Percentiles rank a stretch among this genome's conserved stretches.
Conservation (phyloP, 2,329 filamentous ascomycete species). For the Botryotinia convoluta region DNA sequence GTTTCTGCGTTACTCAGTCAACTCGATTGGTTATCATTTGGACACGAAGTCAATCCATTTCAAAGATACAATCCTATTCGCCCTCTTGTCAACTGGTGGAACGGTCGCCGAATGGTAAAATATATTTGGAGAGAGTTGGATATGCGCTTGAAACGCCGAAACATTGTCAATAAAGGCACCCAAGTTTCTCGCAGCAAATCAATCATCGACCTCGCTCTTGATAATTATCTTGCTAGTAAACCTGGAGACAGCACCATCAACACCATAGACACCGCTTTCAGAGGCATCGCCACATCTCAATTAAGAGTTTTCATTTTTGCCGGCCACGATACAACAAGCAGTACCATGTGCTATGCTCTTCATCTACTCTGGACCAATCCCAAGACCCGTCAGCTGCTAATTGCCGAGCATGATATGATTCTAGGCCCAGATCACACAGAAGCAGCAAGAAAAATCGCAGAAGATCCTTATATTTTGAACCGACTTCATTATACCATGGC, state of each 20-base stretch:
- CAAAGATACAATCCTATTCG: not conserved
- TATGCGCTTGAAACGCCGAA: not conserved
- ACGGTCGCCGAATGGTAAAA: not conserved
- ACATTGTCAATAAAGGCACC: not conserved
- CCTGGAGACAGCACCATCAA: not conserved
- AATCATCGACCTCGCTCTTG: constrained; percentile 3
- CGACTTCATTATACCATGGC: constrained; percentile 24
- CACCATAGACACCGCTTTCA: not conserved
- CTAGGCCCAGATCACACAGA: constrained; percentile 17
- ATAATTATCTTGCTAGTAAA: not conserved
- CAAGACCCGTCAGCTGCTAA: constrained; percentile 14
- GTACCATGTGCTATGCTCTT: constrained; percentile 5
- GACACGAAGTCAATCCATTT: not conserved
- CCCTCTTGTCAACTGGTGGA: not conserved
- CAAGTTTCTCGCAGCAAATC: not conserved
- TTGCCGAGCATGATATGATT: constrained; percentile 24
- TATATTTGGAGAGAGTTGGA: not conserved
- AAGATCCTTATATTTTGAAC: constrained; percentile 22
- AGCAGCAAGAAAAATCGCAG: constrained; percentile 1
- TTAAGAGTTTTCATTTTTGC: not conserved
- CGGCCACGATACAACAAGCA: not conserved
- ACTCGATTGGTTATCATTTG: not conserved
- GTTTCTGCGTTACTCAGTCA: not conserved
- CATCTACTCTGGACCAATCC: constrained; percentile 20
- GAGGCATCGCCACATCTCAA: not conserved